A percentile compares a stretch with the other conserved stretches of the same genome.
Evolutionary conservation across 2,329 filamentous ascomycete species (phyloP).

Genomic region (Harringtonia lauricola): DNA sequence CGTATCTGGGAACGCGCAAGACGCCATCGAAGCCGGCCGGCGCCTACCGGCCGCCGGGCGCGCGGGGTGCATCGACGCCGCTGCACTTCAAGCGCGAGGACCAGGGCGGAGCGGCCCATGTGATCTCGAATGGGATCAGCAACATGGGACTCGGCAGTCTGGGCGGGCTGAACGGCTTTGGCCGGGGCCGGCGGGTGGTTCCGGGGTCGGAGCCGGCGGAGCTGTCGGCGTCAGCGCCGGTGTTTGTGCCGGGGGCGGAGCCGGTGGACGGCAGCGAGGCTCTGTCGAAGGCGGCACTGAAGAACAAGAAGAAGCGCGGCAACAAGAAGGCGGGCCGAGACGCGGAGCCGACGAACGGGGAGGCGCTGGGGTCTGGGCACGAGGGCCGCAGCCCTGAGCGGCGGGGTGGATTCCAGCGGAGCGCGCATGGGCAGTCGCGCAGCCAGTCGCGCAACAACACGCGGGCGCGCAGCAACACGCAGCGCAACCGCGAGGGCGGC

Average conservation of each 20-base stretch:
- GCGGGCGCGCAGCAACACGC: constrained; percentile 39
- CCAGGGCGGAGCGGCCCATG: constrained; percentile 78
- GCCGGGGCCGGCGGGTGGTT: constrained; percentile 60
- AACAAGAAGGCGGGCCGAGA: constrained; percentile 85
- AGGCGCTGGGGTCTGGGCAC: background rate
- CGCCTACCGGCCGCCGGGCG: constrained; percentile 89
- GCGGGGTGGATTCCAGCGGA: constrained; percentile 26
- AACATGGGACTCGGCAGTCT: background rate
- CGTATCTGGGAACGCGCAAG: constrained; percentile 78
- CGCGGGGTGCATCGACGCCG: constrained; percentile 77
- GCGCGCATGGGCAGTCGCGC: constrained; percentile 30
- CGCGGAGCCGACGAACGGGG: constrained; percentile 26
- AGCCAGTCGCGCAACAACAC: constrained; percentile 42
- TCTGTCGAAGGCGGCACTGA: constrained; percentile 72
- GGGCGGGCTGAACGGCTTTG: constrained; percentile 73
- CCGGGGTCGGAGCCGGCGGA: constrained; percentile 74
- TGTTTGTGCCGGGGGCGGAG: constrained; percentile 30
- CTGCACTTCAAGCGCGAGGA: constrained; percentile 96
- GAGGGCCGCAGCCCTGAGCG: constrained; percentile 58
- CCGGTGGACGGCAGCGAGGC: constrained; percentile 58
- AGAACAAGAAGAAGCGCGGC: constrained; percentile 98
- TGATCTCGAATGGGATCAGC: constrained; percentile 68
- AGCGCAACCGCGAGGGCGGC: constrained; percentile 23
- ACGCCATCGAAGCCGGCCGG: constrained; percentile 95
- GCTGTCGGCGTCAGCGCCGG: constrained; percentile 54